Percentiles rank a stretch among this genome's conserved stretches.
phyloP scores from a whole-genome alignment of 2,329 filamentous ascomycete species.

The Malbranchea zuffiana region DNA sequence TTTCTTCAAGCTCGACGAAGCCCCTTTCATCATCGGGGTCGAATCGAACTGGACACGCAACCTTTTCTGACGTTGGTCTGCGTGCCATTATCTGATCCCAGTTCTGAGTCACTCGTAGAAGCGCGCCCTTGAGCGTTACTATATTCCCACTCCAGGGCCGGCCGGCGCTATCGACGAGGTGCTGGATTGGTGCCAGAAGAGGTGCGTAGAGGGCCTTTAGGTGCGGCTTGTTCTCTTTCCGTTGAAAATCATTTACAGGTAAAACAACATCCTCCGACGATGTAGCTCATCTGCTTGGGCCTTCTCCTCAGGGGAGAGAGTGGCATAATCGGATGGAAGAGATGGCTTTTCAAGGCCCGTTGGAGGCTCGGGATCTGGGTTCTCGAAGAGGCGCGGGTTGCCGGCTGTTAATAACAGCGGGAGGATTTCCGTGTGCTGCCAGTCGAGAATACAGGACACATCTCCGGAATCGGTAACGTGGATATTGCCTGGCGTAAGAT shows the following conservation, averaged over 20 bases:
- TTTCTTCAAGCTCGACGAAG: constrained; percentile 9
- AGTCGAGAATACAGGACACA: constrained; percentile 19
- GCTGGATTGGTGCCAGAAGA: constrained; percentile 9
- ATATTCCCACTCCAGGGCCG: constrained; percentile 12
- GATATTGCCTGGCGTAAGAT: constrained; percentile 19
- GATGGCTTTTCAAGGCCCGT: constrained; percentile 6
- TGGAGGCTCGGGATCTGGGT: constrained; percentile 11
- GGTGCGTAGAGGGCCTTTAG: constrained; percentile 9
- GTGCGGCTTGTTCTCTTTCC: constrained; percentile 10
- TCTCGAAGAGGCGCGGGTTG: constrained; percentile 13
- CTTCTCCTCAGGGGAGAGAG: constrained; percentile 10
- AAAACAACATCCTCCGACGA: constrained; percentile 11
- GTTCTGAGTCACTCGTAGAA: constrained; percentile 11
- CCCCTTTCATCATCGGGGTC: constrained; percentile 7
- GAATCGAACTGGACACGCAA: constrained; percentile 13
- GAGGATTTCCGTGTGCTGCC: constrained; percentile 19
- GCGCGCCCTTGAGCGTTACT: constrained; percentile 10
- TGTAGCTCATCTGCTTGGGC: constrained; percentile 13
- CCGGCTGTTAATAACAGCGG: constrained; percentile 14
- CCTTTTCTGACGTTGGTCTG: constrained; percentile 5
- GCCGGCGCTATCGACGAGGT: constrained; percentile 11
- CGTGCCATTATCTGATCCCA: constrained; percentile 11
- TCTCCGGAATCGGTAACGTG: constrained; percentile 17
- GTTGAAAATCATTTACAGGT: constrained; percentile 12
- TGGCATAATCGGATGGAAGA: constrained; percentile 9